Conservation (phyloP, 2,329 filamentous ascomycete species). For the Incumbomyces delicatus region DNA sequence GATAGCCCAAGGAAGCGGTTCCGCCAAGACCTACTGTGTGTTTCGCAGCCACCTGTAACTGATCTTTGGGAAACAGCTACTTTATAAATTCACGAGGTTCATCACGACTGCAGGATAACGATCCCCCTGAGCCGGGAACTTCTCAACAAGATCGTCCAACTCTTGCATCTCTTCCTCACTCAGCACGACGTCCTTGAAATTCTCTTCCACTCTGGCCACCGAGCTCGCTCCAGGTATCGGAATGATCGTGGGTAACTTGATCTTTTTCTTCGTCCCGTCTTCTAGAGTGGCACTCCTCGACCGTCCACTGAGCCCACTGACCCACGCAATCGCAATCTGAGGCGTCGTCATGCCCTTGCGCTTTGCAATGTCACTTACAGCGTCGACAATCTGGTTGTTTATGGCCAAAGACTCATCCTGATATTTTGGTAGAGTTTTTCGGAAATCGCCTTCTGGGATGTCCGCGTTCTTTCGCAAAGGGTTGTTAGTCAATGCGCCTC, state of each 20-base stretch:
- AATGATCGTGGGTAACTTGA: constrained; percentile 24
- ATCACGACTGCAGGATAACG: constrained; percentile 25
- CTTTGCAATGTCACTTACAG: constrained; percentile 35
- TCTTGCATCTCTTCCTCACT: constrained; percentile 35
- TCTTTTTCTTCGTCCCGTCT: constrained; percentile 11
- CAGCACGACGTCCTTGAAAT: constrained; percentile 31
- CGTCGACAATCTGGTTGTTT: constrained; percentile 41
- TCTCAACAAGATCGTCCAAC: constrained; percentile 42
- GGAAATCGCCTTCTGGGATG: constrained; percentile 39
- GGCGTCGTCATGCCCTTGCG: constrained; percentile 35
- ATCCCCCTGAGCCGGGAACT: constrained; percentile 33
- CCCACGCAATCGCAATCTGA: constrained; percentile 43
- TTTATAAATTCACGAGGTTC: constrained; percentile 1
- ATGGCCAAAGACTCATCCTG: constrained; percentile 41
- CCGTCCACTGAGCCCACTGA: constrained; percentile 32
- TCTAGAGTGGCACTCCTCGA: constrained; percentile 6
- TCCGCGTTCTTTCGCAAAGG: constrained; percentile 36
- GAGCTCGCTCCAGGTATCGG: constrained; percentile 35
- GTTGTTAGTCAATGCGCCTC: constrained; percentile 45
- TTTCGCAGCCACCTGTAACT: too few relatives aligned
- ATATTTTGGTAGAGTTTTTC: constrained; percentile 38
- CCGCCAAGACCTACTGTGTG: too few relatives aligned
- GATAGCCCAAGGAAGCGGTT: too few relatives aligned
- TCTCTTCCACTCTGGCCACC: constrained; percentile 31
- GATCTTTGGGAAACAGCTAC: too few relatives aligned